Percentiles rank a stretch among this genome's conserved stretches.
phyloP scores from a whole-genome alignment of 1,139 yeast genomes.

The Candida tetrigidarum region DNA sequence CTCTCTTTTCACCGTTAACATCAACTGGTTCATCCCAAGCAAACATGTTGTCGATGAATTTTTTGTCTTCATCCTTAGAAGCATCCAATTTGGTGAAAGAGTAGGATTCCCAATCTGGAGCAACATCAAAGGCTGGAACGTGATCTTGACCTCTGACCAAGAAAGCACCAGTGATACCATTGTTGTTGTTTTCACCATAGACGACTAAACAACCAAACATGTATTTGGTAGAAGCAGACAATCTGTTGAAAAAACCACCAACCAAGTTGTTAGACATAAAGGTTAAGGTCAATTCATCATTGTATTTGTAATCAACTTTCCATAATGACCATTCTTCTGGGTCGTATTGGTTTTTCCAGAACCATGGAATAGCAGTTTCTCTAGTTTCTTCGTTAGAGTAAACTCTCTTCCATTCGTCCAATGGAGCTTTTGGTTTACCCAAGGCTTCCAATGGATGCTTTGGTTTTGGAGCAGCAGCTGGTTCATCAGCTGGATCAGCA shows the following conservation, averaged over 20 bases:
- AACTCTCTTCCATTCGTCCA: conserved; percentile 96
- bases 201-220: conserved; percentile 94
- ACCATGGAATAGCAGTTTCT: conserved; percentile 93
- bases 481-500: conserved; percentile 39
- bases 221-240: conserved; percentile 89
- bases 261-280: conserved; percentile 98
- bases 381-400: conserved; percentile 99
- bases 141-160: conserved; percentile 93
- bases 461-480: conserved; percentile 60
- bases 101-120: conserved; percentile 96
- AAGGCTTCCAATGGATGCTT: conserved; percentile 91
- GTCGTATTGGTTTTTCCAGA: conserved; percentile 92
- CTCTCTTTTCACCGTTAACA: conserved; percentile 47
- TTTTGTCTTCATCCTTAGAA: conserved; percentile 37
- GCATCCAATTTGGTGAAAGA: conserved; percentile 48
- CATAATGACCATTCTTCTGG: conserved; percentile 94
- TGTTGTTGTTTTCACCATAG: conserved; percentile 98
- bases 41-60: conserved; percentile 52
- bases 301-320: conserved; percentile 97
- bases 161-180: conserved; percentile 96
- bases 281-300: conserved; percentile 94
- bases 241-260: conserved; percentile 99
- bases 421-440: conserved; percentile 70
- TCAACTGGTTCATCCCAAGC: conserved; percentile 58
- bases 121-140: conserved; percentile 94